Percentiles rank a stretch among this genome's conserved stretches.
phyloP scores from a whole-genome alignment of 345 rosid genomes.

The Rhizophora apiculata region DNA sequence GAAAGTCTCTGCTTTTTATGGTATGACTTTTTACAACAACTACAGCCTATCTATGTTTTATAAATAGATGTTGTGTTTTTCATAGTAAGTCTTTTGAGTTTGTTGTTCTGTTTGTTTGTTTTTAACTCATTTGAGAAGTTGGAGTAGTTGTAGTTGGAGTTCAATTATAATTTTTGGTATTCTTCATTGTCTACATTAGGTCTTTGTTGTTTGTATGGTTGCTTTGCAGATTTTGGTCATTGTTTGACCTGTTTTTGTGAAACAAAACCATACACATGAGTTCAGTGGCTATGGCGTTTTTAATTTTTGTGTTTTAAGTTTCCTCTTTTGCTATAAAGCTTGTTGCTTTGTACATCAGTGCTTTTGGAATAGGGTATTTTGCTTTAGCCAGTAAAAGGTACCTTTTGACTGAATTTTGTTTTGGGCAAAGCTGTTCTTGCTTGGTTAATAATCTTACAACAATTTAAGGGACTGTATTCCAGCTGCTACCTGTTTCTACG shows the following conservation, averaged over 20 bases:
- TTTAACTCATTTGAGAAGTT: background rate
- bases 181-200: background rate
- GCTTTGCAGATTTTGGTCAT: background rate
- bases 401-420: background rate
- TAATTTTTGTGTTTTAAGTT: background rate
- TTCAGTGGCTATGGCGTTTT: background rate
- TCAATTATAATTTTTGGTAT: background rate
- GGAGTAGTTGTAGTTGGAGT: background rate
- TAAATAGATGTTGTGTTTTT: background rate
- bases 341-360: background rate
- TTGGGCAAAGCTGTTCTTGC: background rate
- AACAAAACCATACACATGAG: background rate
- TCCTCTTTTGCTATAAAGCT: too few species aligned
- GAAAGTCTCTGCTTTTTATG: slow-evolving; percentile 42
- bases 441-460: background rate
- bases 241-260: slow-evolving; percentile 1
- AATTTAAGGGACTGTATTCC: background rate
- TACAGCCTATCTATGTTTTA: background rate
- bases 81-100: background rate
- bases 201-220: slow-evolving; percentile 3
- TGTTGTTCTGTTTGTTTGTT: background rate
- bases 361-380: background rate
- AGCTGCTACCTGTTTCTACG: background rate
- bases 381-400: background rate
- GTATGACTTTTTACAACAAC: slow-evolving; percentile 22